Evolutionary conservation across 345 rosid species (phyloP).

Genomic region (Gossypium sturtianum): DNA sequence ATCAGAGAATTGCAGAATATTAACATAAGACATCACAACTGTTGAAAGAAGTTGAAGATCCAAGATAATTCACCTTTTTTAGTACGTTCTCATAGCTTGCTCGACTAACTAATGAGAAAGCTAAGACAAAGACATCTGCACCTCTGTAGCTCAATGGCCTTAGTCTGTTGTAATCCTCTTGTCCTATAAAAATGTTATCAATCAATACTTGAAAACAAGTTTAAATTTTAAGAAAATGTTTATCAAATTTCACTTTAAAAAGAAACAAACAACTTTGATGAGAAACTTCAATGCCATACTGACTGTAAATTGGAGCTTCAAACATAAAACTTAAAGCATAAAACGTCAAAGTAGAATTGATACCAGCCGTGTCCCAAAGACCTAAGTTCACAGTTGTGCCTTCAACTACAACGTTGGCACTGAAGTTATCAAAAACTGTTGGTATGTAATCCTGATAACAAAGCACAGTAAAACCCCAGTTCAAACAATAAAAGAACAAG

Average conservation of each 20-base stretch:
- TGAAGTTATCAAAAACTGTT: conserved; percentile 94
- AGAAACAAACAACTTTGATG: background rate
- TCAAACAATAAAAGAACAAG: background rate
- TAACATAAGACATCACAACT: background rate
- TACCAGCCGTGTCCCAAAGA: conserved; percentile 99
- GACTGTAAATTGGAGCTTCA: background rate
- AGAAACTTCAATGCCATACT: background rate
- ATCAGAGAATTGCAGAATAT: conserved; percentile 19
- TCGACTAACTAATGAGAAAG: conserved; percentile 91
- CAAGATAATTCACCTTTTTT: conserved; percentile 56
- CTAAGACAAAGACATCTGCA: conserved; percentile 90
- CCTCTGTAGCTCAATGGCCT: conserved; percentile 99
- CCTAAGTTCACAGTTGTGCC: conserved; percentile 92
- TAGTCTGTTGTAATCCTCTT: conserved; percentile 92
- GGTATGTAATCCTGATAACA: conserved; percentile 89
- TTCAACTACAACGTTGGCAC: conserved; percentile 94
- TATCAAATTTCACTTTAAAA: background rate
- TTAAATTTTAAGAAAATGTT: background rate
- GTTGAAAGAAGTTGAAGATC: conserved; percentile 1
- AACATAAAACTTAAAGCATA: background rate
- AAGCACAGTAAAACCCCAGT: conserved; percentile 13
- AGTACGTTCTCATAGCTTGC: conserved; percentile 92
- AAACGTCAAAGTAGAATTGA: conserved; percentile 11
- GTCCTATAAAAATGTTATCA: conserved; percentile 42
- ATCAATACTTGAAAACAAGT: conserved; percentile 10